These are phyloP conservation scores for Vitis rotundifolia DNA, from an alignment of 164 flowering plant genomes.

Conservation along the genomic window DNA sequence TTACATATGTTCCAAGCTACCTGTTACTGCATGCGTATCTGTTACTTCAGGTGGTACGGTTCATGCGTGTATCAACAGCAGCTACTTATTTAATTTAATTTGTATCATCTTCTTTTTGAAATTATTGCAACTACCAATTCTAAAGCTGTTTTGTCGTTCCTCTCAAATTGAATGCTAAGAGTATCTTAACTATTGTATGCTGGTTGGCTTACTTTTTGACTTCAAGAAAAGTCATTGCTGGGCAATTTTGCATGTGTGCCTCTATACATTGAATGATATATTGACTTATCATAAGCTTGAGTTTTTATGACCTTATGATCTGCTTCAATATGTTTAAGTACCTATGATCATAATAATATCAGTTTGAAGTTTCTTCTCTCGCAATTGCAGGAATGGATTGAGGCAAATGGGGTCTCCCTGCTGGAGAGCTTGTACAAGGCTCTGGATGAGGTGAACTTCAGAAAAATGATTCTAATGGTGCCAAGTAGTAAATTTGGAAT, in stretches of 20 bases:
- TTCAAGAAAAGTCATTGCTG: not conserved
- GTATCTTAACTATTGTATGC: too few relatives aligned
- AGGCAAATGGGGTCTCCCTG: slow-evolving; percentile 57
- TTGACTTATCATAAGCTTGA: not conserved
- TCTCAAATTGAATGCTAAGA: too few relatives aligned
- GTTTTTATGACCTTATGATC: not conserved
- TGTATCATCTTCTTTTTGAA: not conserved
- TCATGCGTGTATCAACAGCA: not conserved
- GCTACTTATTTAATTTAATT: not conserved
- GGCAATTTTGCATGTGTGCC: not conserved
- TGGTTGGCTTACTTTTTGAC: not conserved
- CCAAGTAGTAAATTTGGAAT: too few relatives aligned
- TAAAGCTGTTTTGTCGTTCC: not conserved
- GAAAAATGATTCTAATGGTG: not conserved
- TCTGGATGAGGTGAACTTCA: slow-evolving; percentile 71
- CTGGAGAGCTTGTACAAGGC: slow-evolving; percentile 70
- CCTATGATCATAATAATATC: not conserved
- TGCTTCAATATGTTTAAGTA: not conserved
- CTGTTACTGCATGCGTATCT: not conserved
- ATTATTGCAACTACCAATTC: not conserved
- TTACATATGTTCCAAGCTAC: not conserved
- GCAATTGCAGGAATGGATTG: slow-evolving; percentile 68
- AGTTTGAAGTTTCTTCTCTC: not conserved
- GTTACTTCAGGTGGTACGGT: not conserved
- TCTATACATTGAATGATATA: not conserved